A percentile compares a stretch with the other conserved stretches of the same genome.
phyloP scores from a whole-genome alignment of 495 filamentous ascomycete genomes.

The Penicillium cataractarum region DNA sequence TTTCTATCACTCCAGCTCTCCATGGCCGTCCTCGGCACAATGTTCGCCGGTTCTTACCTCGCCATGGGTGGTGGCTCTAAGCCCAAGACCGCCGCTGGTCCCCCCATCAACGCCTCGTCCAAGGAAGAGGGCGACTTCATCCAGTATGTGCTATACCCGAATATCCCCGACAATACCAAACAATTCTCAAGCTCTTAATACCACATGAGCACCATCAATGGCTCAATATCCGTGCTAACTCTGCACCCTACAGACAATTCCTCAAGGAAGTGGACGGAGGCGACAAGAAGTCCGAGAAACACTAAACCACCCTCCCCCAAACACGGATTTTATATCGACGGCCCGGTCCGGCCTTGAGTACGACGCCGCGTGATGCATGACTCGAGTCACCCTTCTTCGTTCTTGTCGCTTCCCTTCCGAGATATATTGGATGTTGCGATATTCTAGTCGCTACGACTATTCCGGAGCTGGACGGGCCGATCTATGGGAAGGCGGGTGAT shows the following conservation, averaged over 20 bases:
- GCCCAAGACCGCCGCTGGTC: slow-evolving; percentile 59
- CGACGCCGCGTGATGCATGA: slow-evolving; percentile 21
- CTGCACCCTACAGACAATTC: slow-evolving; percentile 67
- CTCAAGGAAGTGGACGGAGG: slow-evolving; percentile 71
- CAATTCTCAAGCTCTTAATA: neutral
- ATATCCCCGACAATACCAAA: neutral
- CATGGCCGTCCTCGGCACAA: slow-evolving; percentile 74
- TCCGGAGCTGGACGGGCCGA: slow-evolving; percentile 17
- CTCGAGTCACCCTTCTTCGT: slow-evolving; percentile 21
- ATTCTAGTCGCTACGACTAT: slow-evolving; percentile 11
- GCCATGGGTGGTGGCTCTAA: slow-evolving; percentile 65
- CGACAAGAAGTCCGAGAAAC: slow-evolving; percentile 65
- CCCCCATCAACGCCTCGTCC: slow-evolving; percentile 84
- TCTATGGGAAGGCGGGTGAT: slow-evolving; percentile 21
- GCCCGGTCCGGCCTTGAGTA: slow-evolving; percentile 18
- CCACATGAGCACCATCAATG: neutral
- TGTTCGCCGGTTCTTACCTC: slow-evolving; percentile 60
- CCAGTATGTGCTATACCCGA: slow-evolving; percentile 64
- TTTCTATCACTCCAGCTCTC: slow-evolving; percentile 66
- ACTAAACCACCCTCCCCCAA: slow-evolving; percentile 46
- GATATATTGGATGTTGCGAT: slow-evolving; percentile 11
- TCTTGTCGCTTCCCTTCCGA: slow-evolving; percentile 18
- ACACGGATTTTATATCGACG: slow-evolving; percentile 23
- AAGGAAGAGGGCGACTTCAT: slow-evolving; percentile 97
- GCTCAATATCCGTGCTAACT: slow-evolving; percentile 10